These are phyloP conservation scores for Fistulinella cinereoalba DNA, from an alignment of 1,284 basidiomycete species.

Conservation along the genomic window DNA sequence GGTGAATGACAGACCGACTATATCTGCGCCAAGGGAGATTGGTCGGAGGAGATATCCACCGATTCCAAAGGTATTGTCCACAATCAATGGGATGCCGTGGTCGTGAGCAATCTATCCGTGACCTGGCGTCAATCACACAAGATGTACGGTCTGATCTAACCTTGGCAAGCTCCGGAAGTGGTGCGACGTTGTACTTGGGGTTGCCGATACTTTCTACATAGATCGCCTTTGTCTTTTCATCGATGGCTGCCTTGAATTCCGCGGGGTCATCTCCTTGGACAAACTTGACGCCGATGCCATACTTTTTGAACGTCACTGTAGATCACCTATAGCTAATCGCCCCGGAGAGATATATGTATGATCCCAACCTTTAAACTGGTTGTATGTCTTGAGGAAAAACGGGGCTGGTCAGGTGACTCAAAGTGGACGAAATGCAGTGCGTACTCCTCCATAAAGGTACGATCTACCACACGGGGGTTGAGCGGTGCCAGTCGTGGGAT, in stretches of 20 bases:
- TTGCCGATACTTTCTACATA: constrained; percentile 86
- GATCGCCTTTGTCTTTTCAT: constrained; percentile 75
- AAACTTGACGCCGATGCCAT: constrained; percentile 77
- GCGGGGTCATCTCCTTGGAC: constrained; percentile 62
- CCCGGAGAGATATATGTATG: no score
- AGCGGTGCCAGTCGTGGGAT: background rate
- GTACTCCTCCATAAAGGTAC: constrained; percentile 65
- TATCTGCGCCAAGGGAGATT: constrained; percentile 79
- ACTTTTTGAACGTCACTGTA: constrained; percentile 73
- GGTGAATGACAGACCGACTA: constrained; percentile 51
- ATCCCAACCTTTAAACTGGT: constrained; percentile 77
- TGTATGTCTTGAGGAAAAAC: constrained; percentile 60
- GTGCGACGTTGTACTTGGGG: constrained; percentile 75
- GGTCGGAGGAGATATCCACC: constrained; percentile 62
- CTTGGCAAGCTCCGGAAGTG: constrained; percentile 74
- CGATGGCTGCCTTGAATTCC: constrained; percentile 71
- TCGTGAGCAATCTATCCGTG: constrained; percentile 63
- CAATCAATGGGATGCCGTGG: constrained; percentile 73
- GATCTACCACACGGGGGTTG: constrained; percentile 36
- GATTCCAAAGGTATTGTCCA: constrained; percentile 91
- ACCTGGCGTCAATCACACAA: background rate
- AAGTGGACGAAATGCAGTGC: constrained; percentile 17
- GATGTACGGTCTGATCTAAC: constrained; percentile 25
- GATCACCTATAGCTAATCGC: background rate
- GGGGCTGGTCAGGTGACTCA: background rate